These are phyloP conservation scores for Cystobasidium sp. DNA, from an alignment of 1,284 basidiomycete species.

Conservation along the genomic window DNA sequence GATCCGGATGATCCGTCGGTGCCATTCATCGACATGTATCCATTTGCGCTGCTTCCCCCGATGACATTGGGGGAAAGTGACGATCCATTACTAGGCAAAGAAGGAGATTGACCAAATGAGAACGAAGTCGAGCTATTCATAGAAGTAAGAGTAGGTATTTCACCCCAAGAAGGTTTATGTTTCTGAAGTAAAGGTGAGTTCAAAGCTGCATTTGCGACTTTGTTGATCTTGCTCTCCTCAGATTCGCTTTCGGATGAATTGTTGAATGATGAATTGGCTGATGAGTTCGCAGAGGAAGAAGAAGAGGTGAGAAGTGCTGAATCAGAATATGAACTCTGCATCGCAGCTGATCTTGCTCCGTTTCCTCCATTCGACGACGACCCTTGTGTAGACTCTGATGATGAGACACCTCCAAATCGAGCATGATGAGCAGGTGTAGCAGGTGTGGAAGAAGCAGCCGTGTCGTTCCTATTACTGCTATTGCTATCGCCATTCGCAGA, in stretches of 20 bases:
- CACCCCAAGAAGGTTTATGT: conserved; percentile 40
- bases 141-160: conserved; percentile 13
- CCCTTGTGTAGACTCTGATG: background rate
- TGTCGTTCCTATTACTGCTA: background rate
- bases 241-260: background rate
- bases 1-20: conserved; percentile 2
- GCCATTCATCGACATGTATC: background rate
- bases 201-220: background rate
- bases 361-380: background rate
- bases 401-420: background rate
- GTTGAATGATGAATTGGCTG: conserved; percentile 14
- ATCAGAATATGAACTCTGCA: conserved; percentile 13
- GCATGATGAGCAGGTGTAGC: conserved; percentile 1
- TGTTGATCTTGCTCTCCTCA: background rate
- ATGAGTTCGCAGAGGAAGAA: background rate
- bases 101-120: conserved; percentile 12
- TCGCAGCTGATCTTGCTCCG: background rate
- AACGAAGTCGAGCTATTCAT: conserved; percentile 17
- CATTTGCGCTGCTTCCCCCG: too few relatives aligned
- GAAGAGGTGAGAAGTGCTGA: background rate
- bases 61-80: background rate
- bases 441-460: conserved; percentile 11
- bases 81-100: background rate
- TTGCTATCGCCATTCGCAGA: background rate
- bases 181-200: conserved; percentile 15